These are phyloP conservation scores for Croton setiger DNA, from an alignment of 441 rosid species.

Conservation along the genomic window DNA sequence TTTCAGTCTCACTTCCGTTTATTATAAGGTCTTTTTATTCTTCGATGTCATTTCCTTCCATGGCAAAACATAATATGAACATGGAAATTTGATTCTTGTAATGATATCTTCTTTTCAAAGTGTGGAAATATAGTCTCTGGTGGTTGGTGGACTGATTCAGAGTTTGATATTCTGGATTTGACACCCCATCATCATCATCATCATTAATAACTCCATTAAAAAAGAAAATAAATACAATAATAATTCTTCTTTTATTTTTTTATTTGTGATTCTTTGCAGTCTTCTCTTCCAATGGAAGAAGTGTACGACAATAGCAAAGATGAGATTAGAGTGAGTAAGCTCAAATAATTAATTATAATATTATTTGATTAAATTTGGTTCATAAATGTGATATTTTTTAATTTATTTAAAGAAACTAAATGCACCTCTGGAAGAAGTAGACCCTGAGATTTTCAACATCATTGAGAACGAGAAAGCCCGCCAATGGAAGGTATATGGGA, in stretches of 20 bases:
- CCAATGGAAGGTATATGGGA: constrained; percentile 99
- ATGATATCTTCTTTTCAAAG: too few relatives aligned
- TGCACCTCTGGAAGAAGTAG: constrained; percentile 78
- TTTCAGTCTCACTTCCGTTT: constrained; percentile 53
- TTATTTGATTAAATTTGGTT: background rate
- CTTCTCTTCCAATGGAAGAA: constrained; percentile 92
- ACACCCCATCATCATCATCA: too few relatives aligned
- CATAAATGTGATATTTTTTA: too few relatives aligned
- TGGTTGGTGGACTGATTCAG: too few relatives aligned
- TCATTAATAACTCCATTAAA: too few relatives aligned
- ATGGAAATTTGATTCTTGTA: too few relatives aligned
- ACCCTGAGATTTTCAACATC: constrained; percentile 91
- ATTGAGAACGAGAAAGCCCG: constrained; percentile 96
- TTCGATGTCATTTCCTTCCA: too few relatives aligned
- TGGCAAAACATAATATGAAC: too few relatives aligned
- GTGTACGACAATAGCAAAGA: constrained; percentile 79
- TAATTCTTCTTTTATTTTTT: background rate
- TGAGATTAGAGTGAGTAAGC: constrained; percentile 73
- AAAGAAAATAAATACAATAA: too few relatives aligned
- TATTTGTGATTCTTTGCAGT: constrained; percentile 35
- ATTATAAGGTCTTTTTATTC: constrained; percentile 49
- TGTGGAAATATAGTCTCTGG: too few relatives aligned
- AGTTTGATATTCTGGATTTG: too few relatives aligned
- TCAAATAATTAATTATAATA: background rate
- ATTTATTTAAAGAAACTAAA: constrained; percentile 59